phyloP scores from a whole-genome alignment of 768 basidiomycete genomes.

The Hydnomerulius pinastri region DNA sequence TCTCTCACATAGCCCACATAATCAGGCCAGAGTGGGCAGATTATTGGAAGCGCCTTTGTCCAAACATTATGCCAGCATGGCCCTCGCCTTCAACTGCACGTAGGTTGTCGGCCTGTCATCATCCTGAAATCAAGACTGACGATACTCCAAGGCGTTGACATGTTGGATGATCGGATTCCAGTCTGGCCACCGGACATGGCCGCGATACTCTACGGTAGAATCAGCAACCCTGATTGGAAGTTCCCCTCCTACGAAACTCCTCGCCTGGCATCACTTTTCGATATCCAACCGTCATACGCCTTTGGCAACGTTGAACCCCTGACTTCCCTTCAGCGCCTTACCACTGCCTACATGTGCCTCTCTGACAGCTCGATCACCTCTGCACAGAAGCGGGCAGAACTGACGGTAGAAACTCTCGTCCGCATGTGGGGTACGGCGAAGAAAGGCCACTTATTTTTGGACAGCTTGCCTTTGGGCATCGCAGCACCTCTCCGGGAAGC shows the following conservation, averaged over 20 bases:
- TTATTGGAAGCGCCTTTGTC: slow-evolving; percentile 86
- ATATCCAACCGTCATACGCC: slow-evolving; percentile 54
- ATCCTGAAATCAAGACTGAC: slow-evolving; percentile 11
- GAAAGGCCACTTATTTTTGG: slow-evolving; percentile 49
- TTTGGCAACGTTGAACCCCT: slow-evolving; percentile 67
- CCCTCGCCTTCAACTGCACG: slow-evolving; percentile 44
- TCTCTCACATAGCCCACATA: slow-evolving; percentile 61
- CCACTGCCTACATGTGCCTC: slow-evolving; percentile 57
- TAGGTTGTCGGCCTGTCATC: slow-evolving; percentile 3
- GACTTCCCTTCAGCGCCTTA: slow-evolving; percentile 52
- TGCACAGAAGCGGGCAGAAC: slow-evolving; percentile 66
- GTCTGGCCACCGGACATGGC: slow-evolving; percentile 79
- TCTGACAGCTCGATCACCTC: slow-evolving; percentile 53
- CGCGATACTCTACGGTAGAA: slow-evolving; percentile 56
- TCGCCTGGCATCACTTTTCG: slow-evolving; percentile 50
- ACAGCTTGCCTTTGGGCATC: slow-evolving; percentile 65
- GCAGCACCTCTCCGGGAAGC: slow-evolving; percentile 83
- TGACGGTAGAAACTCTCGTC: slow-evolving; percentile 59
- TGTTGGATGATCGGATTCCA: slow-evolving; percentile 69
- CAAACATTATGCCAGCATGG: slow-evolving; percentile 63
- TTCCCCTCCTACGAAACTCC: slow-evolving; percentile 48
- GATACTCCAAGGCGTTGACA: slow-evolving; percentile 38
- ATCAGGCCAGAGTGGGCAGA: slow-evolving; percentile 88
- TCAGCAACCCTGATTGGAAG: slow-evolving; percentile 71
- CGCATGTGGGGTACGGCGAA: slow-evolving; percentile 37